A percentile compares a stretch with the other conserved stretches of the same genome.
These are phyloP conservation scores for Microbotryum scabiosae DNA, from an alignment of 1,284 basidiomycete genomes.

Conservation along the genomic window DNA sequence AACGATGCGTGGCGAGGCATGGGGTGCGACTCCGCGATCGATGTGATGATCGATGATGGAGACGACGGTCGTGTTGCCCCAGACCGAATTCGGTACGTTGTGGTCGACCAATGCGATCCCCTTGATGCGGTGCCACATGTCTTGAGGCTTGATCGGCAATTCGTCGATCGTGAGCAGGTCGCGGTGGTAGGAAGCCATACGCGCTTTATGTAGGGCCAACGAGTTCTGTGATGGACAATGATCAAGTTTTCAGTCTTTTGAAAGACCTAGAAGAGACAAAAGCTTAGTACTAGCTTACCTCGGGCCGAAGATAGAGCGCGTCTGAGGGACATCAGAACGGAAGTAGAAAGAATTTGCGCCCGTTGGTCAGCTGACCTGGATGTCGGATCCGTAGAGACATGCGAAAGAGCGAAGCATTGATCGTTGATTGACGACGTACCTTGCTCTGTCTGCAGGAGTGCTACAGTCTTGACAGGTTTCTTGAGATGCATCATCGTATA, in stretches of 20 bases:
- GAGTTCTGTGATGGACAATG: slow-evolving; percentile 27
- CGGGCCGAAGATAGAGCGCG: slow-evolving; percentile 40
- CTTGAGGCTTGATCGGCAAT: slow-evolving; percentile 37
- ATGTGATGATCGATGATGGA: slow-evolving; percentile 40
- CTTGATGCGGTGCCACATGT: slow-evolving; percentile 33
- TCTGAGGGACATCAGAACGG: slow-evolving; percentile 35
- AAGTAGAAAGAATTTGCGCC: not conserved
- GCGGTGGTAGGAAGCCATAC: slow-evolving; percentile 38
- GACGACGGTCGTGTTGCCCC: slow-evolving; percentile 32
- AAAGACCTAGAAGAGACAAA: too few relatives aligned
- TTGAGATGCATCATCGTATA: slow-evolving; percentile 16
- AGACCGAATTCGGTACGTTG: slow-evolving; percentile 36
- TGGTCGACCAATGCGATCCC: slow-evolving; percentile 41
- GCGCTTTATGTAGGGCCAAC: slow-evolving; percentile 36
- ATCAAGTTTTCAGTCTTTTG: too few relatives aligned
- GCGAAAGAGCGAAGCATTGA: not conserved
- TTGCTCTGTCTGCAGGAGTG: slow-evolving; percentile 30
- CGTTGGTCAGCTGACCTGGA: not conserved
- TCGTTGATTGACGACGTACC: not conserved
- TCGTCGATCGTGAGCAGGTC: slow-evolving; percentile 42
- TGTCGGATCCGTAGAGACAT: not conserved
- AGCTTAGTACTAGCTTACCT: slow-evolving; percentile 4
- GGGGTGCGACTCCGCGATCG: slow-evolving; percentile 35
- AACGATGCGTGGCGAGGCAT: slow-evolving; percentile 36
- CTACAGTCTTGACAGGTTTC: slow-evolving; percentile 28